Conservation (phyloP, 2,329 filamentous ascomycete species). For the Ceratocystis albifundus region DNA sequence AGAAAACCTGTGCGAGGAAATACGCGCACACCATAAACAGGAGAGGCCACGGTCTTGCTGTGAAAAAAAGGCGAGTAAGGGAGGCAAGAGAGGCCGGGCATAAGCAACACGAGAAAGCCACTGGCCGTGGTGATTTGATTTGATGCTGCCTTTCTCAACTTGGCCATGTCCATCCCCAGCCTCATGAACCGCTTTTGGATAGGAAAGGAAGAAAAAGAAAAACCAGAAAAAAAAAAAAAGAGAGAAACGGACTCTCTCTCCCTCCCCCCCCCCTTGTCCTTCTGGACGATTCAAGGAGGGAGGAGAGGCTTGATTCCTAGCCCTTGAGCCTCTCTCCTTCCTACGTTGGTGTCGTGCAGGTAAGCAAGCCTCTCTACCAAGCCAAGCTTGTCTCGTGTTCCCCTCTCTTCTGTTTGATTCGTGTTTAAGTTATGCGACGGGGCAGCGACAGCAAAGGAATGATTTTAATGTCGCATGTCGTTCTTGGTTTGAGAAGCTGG, state of each 20-base stretch:
- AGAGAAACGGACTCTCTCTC: not conserved
- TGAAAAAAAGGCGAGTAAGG: not conserved
- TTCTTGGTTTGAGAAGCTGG: slow-evolving; percentile 2
- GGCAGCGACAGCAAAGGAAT: not conserved
- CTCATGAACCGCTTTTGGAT: not conserved
- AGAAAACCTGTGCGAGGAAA: not conserved
- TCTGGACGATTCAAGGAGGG: not conserved
- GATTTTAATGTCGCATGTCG: slow-evolving; percentile 6
- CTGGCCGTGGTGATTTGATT: not conserved
- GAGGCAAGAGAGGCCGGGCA: too few species aligned
- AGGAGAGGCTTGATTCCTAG: too few species aligned
- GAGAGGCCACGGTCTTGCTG: not conserved
- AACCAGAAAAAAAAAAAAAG: too few species aligned
- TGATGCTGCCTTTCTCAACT: not conserved
- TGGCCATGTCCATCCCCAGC: not conserved
- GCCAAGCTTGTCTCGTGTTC: slow-evolving; percentile 6
- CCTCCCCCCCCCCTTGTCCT: not conserved
- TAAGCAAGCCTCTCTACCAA: not conserved
- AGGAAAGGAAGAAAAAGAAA: not conserved
- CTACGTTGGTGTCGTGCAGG: too few species aligned
- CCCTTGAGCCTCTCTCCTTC: too few species aligned
- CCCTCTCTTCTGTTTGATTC: not conserved
- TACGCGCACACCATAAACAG: not conserved
- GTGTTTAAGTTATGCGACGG: slow-evolving; percentile 5
- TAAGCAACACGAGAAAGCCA: too few species aligned